Percentiles rank a stretch among this genome's conserved stretches.
These are phyloP conservation scores for Fraxinus angustifolia DNA, from an alignment of 305 asterid genomes.

Conservation along the genomic window DNA sequence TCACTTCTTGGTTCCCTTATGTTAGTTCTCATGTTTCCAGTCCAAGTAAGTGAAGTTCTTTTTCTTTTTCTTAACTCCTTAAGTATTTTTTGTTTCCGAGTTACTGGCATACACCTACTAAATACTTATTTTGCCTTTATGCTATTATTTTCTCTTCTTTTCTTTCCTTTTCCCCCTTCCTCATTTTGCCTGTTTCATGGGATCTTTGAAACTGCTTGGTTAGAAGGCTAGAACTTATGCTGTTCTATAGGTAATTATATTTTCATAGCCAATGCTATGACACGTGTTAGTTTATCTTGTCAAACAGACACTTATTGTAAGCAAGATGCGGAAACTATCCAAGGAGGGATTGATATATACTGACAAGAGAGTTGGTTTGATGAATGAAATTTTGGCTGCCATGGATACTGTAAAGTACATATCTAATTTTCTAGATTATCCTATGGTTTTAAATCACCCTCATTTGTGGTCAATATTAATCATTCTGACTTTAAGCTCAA, in stretches of 20 bases:
- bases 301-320: constrained; percentile 69
- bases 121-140: not conserved
- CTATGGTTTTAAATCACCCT: constrained; percentile 3
- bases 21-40: constrained; percentile 79
- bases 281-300: constrained; percentile 26
- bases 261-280: not conserved
- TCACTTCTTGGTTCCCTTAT: constrained; percentile 76
- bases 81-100: not conserved
- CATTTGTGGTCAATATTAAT: constrained; percentile 14
- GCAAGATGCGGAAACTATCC: constrained; percentile 71
- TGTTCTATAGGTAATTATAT: not conserved
- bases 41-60: constrained; percentile 57
- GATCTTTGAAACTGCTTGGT: not conserved
- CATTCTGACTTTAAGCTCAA: constrained; percentile 22
- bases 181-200: constrained; percentile 11
- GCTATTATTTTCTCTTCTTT: constrained; percentile 10
- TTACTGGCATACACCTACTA: not conserved
- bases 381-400: constrained; percentile 90
- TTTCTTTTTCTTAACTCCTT: constrained; percentile 8
- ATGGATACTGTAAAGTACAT: constrained; percentile 95
- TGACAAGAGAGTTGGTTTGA: constrained; percentile 88
- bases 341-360: constrained; percentile 85
- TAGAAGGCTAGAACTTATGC: not conserved
- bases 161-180: not conserved
- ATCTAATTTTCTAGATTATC: constrained; percentile 4